Evolutionary conservation across 2,329 filamentous ascomycete species (phyloP).

Genomic region (Amylocarpus encephaloides): DNA sequence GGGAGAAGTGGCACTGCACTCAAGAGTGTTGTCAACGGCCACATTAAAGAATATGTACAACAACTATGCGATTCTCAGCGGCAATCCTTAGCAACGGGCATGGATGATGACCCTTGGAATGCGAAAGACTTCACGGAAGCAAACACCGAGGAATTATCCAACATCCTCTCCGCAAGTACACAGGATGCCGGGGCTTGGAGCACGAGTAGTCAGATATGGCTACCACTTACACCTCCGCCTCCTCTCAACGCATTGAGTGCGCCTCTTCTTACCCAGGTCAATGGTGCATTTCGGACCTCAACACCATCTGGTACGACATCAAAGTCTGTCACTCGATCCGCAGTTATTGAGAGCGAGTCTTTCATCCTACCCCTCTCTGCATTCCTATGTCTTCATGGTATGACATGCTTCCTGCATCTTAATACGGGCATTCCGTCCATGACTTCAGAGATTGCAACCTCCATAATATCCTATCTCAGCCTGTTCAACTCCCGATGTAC

Average conservation of each 20-base stretch:
- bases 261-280: conserved; percentile 5
- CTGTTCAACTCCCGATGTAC: conserved; percentile 93
- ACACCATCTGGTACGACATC: conserved; percentile 18
- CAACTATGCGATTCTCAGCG: conserved; percentile 65
- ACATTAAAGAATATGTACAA: conserved; percentile 75
- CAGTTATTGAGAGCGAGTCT: conserved; percentile 74
- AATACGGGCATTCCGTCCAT: conserved; percentile 83
- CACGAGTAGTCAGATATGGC: conserved; percentile 53
- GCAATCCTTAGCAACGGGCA: conserved; percentile 66
- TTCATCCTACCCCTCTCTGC: conserved; percentile 84
- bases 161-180: conserved; percentile 64
- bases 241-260: conserved; percentile 19
- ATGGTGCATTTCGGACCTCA: conserved; percentile 13
- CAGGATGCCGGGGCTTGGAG: conserved; percentile 63
- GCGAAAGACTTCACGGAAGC: conserved; percentile 66
- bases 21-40: conserved; percentile 72
- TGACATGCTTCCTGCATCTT: conserved; percentile 77
- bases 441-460: conserved; percentile 72
- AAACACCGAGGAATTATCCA: conserved; percentile 53
- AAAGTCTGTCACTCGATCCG: conserved; percentile 63
- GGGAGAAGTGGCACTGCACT: conserved; percentile 69
- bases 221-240: conserved; percentile 31
- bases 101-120: conserved; percentile 77
- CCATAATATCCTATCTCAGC: conserved; percentile 78
- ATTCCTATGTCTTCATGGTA: conserved; percentile 70